Evolutionary conservation across 2,329 filamentous ascomycete species (phyloP).

Genomic region (Neopestalotiopsis rosae): DNA sequence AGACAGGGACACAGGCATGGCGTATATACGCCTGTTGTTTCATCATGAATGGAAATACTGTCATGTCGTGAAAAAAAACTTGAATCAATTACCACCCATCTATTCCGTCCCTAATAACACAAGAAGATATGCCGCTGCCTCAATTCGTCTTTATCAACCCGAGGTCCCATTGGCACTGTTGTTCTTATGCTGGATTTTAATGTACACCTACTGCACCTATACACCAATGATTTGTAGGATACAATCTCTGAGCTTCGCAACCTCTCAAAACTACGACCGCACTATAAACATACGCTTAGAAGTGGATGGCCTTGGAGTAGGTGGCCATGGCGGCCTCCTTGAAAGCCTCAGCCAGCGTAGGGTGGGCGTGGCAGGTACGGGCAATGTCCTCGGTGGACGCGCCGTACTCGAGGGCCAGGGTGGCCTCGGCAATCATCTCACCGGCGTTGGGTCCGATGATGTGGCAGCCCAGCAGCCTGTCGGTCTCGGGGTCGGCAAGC

Average conservation of each 20-base stretch:
- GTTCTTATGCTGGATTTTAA: slow-evolving; percentile 36
- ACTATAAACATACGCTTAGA: slow-evolving; percentile 57
- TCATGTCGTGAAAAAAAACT: neutral
- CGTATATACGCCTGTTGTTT: too few species aligned
- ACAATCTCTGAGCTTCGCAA: slow-evolving; percentile 19
- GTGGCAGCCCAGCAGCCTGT: slow-evolving; percentile 93
- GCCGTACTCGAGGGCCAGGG: slow-evolving; percentile 93
- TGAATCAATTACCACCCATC: slow-evolving; percentile 15
- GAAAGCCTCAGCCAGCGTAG: slow-evolving; percentile 95
- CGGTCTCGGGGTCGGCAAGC: slow-evolving; percentile 93
- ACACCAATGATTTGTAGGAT: slow-evolving; percentile 34
- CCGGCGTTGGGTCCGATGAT: slow-evolving; percentile 96
- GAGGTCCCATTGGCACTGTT: slow-evolving; percentile 18
- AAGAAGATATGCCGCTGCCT: slow-evolving; percentile 13
- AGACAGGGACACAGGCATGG: too few species aligned
- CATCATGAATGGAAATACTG: too few species aligned
- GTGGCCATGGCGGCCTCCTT: slow-evolving; percentile 99
- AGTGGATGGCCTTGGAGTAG: slow-evolving; percentile 94
- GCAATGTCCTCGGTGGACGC: slow-evolving; percentile 94
- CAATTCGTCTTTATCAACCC: neutral
- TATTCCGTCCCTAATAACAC: slow-evolving; percentile 20
- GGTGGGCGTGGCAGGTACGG: slow-evolving; percentile 95
- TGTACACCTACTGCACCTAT: slow-evolving; percentile 41
- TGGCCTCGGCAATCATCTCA: slow-evolving; percentile 99
- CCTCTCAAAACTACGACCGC: slow-evolving; percentile 7